Evolutionary conservation across 768 basidiomycete species (phyloP).

Genomic region (Boletus pseudo-olivaceus): DNA sequence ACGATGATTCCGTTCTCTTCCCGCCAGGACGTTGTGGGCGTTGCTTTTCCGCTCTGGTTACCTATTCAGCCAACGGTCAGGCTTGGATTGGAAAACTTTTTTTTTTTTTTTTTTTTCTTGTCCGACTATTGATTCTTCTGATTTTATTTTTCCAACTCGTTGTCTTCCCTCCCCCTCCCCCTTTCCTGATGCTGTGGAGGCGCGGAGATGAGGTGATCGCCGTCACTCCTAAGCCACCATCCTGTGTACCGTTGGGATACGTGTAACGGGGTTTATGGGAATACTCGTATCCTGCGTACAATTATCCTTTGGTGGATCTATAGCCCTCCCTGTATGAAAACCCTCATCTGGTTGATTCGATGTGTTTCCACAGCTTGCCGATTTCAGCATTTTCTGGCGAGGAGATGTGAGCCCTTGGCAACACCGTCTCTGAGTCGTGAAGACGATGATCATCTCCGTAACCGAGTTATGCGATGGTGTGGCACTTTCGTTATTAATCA

Average conservation of each 20-base stretch:
- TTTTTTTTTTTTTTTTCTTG: neutral
- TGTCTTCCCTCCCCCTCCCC: conserved; percentile 2
- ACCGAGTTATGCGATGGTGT: conserved; percentile 7
- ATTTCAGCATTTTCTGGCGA: neutral
- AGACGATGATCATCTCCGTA: conserved; percentile 13
- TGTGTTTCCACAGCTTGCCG: neutral
- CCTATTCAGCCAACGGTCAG: conserved; percentile 4
- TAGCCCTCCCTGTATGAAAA: neutral
- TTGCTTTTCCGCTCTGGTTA: conserved; percentile 4
- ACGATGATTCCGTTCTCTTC: neutral
- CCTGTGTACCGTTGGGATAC: conserved; percentile 13
- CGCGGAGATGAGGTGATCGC: conserved; percentile 30
- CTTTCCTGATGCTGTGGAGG: conserved; percentile 17
- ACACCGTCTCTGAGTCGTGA: neutral
- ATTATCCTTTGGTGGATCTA: conserved; percentile 5
- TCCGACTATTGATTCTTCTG: neutral
- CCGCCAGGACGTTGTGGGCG: neutral
- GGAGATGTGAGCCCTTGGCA: neutral
- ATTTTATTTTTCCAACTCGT: neutral
- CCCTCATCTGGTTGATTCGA: neutral
- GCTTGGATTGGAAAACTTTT: neutral
- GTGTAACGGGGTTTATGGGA: conserved; percentile 13
- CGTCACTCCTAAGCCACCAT: conserved; percentile 21
- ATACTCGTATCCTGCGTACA: conserved; percentile 2
- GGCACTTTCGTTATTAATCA: conserved; percentile 7